Conservation (phyloP, 768 basidiomycete genomes). For the Leccinum broughii region DNA sequence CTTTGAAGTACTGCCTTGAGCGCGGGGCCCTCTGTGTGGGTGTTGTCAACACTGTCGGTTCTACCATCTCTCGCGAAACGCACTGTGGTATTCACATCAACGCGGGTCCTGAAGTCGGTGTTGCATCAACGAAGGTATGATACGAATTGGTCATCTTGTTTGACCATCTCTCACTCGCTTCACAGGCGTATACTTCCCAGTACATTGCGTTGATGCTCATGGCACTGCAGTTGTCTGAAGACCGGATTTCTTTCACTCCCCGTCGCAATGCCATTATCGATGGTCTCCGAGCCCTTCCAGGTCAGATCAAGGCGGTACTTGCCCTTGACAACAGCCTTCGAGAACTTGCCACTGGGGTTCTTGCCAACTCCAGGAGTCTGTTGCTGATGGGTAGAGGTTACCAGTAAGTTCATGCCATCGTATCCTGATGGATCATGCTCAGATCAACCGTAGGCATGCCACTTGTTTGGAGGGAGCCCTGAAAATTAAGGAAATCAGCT, state of each 20-base stretch:
- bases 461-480: conserved; percentile 97
- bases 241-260: conserved; percentile 89
- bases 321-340: conserved; percentile 75
- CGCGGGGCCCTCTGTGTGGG: conserved; percentile 95
- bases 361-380: conserved; percentile 78
- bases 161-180: conserved; percentile 4
- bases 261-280: conserved; percentile 93
- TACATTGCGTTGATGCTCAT: conserved; percentile 98
- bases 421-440: neutral
- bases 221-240: conserved; percentile 97
- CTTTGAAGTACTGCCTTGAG: conserved; percentile 94
- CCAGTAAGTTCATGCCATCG: conserved; percentile 57
- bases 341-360: conserved; percentile 77
- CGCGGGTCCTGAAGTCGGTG: conserved; percentile 98
- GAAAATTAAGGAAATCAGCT: conserved; percentile 99
- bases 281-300: conserved; percentile 87
- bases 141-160: neutral
- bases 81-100: conserved; percentile 99
- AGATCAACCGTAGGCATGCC: conserved; percentile 57
- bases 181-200: conserved; percentile 94
- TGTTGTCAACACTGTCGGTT: conserved; percentile 98
- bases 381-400: conserved; percentile 98
- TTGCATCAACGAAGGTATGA: conserved; percentile 91
- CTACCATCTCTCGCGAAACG: conserved; percentile 95
- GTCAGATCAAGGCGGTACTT: conserved; percentile 85